These are phyloP conservation scores for Cylindrotheca fusiformis DNA, from an alignment of 108 stramenopile species.

Conservation along the genomic window DNA sequence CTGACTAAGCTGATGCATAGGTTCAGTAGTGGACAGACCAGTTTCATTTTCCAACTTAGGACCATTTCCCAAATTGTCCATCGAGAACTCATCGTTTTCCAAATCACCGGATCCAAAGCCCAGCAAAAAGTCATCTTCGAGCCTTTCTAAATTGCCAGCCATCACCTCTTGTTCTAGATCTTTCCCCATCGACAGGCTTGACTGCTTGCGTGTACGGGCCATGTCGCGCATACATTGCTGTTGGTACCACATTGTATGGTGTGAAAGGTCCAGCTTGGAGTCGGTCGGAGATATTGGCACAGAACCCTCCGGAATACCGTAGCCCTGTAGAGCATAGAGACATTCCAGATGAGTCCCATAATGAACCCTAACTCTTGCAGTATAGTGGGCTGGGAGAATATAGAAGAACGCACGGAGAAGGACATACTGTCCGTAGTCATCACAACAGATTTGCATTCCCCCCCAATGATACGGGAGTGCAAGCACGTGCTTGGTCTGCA, in stretches of 20 bases:
- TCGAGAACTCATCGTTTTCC: not conserved
- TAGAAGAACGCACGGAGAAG: not conserved
- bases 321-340: slow-evolving; percentile 1
- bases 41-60: not conserved
- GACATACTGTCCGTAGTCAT: not conserved
- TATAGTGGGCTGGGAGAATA: not conserved
- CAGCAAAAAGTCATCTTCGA: not conserved
- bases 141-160: too few relatives aligned
- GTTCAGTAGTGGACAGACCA: not conserved
- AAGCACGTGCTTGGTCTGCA: not conserved
- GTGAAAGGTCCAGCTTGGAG: not conserved
- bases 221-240: too few relatives aligned
- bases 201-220: too few relatives aligned
- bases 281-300: not conserved
- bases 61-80: not conserved
- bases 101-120: not conserved
- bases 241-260: not conserved
- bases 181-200: not conserved
- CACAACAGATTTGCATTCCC: not conserved
- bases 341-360: not conserved
- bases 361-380: not conserved
- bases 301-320: slow-evolving; percentile 7
- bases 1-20: not conserved
- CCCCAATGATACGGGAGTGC: not conserved
- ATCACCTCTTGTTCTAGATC: not conserved